Evolutionary conservation across 2,329 filamentous ascomycete species (phyloP), one percentile per base, ranked within the genome.

Genomic region (Gliomastix tumulicola): DNA sequence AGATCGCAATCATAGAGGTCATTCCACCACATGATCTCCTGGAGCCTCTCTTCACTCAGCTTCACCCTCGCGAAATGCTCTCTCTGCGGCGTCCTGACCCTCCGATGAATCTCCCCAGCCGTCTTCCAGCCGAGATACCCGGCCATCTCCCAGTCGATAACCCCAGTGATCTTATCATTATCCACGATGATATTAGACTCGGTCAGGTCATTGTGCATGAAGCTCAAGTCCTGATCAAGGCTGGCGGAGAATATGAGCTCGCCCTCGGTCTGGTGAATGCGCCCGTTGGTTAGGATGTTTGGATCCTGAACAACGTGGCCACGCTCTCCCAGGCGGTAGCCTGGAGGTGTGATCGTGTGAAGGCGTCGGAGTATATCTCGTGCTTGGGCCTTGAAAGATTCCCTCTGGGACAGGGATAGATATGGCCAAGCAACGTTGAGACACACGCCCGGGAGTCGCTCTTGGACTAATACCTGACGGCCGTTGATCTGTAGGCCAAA

Each of bases 101-200:
- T 41, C 3, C 35, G 19, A 32, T 57, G 54, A 3, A 57, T 45
- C 20, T 55, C 35, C 6, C 41, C 45, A 36, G 53, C 54, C 21
- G 45, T 49, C 35, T 51, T 40, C 52, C 54, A 54, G 9, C 53
- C 50, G 40, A 55, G 50, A 18, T 44, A 62, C 2, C 61, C 60
- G 28, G 61, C 60, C 59, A 64, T 64, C 45, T 65, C 62, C 60
- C 59, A 65, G 37, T 64, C 57, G 38, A 62, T 40, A 17, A 66
- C 44, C 5, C 55, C 62, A 2, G 63, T 54, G 30, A 66, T 60
- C 41, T 39, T 59, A 40, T 53, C 56, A 36, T 59, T 43, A 28
- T 63, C 44, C 5, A 65, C 59, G 21, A 63, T 63, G 39, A 39
- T 49, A 41, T 63, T 63, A 3, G 57, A 62, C 21, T 33, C 9